Evolutionary conservation across 768 basidiomycete species (phyloP).

Genomic region (Megacollybia marginata): DNA sequence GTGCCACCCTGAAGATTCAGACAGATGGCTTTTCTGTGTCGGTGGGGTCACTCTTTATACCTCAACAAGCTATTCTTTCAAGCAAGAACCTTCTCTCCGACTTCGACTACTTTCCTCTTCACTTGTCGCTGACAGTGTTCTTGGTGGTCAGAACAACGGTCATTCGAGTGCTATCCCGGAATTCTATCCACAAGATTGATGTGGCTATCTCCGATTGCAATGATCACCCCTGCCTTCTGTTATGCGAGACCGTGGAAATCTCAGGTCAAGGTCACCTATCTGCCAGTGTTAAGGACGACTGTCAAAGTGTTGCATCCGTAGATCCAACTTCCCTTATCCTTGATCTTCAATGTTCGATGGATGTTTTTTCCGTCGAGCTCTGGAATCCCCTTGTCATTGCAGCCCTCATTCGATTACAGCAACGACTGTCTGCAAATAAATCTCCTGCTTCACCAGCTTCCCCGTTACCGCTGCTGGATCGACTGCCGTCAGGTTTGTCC

Average conservation of each 20-base stretch:
- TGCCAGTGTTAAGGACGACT: slow-evolving; percentile 44
- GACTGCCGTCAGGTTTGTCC: slow-evolving; percentile 48
- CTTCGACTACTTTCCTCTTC: slow-evolving; percentile 8
- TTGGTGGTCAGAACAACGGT: slow-evolving; percentile 27
- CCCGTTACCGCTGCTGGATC: slow-evolving; percentile 23
- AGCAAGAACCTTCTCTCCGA: background rate
- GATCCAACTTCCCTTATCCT: slow-evolving; percentile 34
- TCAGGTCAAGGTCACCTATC: slow-evolving; percentile 34
- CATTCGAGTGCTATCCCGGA: slow-evolving; percentile 35
- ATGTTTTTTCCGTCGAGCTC: slow-evolving; percentile 56
- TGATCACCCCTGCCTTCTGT: slow-evolving; percentile 36
- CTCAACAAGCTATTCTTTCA: too few relatives aligned
- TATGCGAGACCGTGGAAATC: slow-evolving; percentile 50
- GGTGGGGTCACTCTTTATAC: too few relatives aligned
- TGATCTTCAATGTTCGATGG: slow-evolving; percentile 42
- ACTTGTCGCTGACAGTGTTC: slow-evolving; percentile 10
- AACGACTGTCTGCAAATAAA: slow-evolving; percentile 22
- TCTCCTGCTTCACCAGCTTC: slow-evolving; percentile 2
- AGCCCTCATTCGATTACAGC: slow-evolving; percentile 43
- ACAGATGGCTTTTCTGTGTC: slow-evolving; percentile 44
- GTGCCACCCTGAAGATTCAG: slow-evolving; percentile 7
- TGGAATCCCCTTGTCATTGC: slow-evolving; percentile 58
- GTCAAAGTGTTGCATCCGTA: slow-evolving; percentile 30
- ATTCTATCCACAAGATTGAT: slow-evolving; percentile 19
- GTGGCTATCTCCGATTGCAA: too few relatives aligned